Conservation (phyloP, 208 protist species). For the Leishmania gerbilli region DNA sequence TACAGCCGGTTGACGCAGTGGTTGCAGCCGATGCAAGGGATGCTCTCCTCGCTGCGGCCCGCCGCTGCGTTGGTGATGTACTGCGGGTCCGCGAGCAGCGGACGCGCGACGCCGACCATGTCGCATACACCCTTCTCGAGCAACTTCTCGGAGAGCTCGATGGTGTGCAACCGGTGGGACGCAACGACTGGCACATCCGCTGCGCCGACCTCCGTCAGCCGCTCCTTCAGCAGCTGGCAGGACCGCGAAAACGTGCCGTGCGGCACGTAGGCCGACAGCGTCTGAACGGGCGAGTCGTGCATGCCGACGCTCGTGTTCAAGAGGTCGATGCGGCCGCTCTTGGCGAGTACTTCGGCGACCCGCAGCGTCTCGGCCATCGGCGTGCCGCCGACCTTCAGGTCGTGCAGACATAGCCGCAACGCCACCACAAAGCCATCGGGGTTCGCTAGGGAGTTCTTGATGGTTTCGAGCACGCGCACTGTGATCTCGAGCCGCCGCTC, state of each 20-base stretch:
- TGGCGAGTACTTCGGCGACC: conserved; percentile 74
- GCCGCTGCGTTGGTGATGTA: conserved; percentile 87
- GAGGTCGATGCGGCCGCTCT: conserved; percentile 81
- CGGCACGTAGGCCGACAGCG: conserved; percentile 91
- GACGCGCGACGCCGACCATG: conserved; percentile 89
- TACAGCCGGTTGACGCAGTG: conserved; percentile 95
- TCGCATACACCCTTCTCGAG: conserved; percentile 80
- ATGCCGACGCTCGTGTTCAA: conserved; percentile 96
- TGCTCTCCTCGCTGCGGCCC: conserved; percentile 65
- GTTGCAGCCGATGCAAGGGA: conserved; percentile 95
- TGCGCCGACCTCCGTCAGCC: conserved; percentile 32
- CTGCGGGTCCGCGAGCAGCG: conserved; percentile 90
- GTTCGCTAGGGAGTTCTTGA: conserved; percentile 43
- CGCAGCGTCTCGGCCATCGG: conserved; percentile 83
- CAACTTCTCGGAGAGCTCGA: conserved; percentile 81
- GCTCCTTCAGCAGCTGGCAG: conserved; percentile 69
- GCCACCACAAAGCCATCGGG: conserved; percentile 90
- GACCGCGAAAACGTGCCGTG: conserved; percentile 85
- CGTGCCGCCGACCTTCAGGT: conserved; percentile 82
- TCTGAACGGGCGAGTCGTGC: conserved; percentile 95
- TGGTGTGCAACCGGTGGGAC: conserved; percentile 91
- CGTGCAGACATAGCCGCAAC: conserved; percentile 91
- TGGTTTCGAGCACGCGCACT: conserved; percentile 79
- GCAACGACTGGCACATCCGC: conserved; percentile 82
- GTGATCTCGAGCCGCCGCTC: conserved; percentile 86